phyloP scores from a whole-genome alignment of 768 basidiomycete genomes.

The Solioccasus polychromus region DNA sequence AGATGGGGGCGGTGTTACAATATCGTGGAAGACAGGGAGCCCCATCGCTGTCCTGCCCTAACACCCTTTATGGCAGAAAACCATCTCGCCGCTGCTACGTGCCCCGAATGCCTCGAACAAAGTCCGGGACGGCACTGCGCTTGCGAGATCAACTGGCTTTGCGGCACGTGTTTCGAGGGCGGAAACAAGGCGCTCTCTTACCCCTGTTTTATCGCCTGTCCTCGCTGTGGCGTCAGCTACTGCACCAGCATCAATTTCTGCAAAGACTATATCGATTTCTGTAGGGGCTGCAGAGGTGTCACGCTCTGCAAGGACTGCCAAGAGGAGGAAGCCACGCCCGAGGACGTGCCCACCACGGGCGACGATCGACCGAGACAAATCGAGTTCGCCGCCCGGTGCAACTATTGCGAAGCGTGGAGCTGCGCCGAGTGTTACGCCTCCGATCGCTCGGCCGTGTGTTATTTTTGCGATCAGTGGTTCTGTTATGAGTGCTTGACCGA shows the following conservation, averaged over 20 bases:
- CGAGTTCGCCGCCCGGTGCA: background rate
- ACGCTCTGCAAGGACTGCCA: constrained; percentile 6
- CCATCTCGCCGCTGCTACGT: background rate
- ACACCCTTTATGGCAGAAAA: background rate
- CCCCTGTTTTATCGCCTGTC: constrained; percentile 9
- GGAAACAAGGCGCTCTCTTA: background rate
- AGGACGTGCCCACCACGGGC: background rate
- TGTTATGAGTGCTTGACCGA: constrained; percentile 2
- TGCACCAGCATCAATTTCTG: background rate
- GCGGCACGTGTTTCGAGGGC: background rate
- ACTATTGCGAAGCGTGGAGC: constrained; percentile 1
- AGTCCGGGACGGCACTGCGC: background rate
- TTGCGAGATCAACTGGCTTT: constrained; percentile 3
- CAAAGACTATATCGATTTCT: background rate
- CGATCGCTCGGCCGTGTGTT: background rate
- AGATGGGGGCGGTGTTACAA: too few species aligned
- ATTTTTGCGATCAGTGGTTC: constrained; percentile 1
- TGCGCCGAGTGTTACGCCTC: constrained; percentile 5
- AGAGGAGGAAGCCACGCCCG: constrained; percentile 13
- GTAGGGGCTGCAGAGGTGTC: constrained; percentile 8
- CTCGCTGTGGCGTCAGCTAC: constrained; percentile 11
- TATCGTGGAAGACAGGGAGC: background rate
- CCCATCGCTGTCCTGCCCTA: constrained; percentile 8
- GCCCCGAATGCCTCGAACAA: constrained; percentile 4
- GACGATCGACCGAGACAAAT: background rate